Base-by-base conservation (phyloP, 1,284 basidiomycete genomes). In the Xanthoconium separans region DNA sequence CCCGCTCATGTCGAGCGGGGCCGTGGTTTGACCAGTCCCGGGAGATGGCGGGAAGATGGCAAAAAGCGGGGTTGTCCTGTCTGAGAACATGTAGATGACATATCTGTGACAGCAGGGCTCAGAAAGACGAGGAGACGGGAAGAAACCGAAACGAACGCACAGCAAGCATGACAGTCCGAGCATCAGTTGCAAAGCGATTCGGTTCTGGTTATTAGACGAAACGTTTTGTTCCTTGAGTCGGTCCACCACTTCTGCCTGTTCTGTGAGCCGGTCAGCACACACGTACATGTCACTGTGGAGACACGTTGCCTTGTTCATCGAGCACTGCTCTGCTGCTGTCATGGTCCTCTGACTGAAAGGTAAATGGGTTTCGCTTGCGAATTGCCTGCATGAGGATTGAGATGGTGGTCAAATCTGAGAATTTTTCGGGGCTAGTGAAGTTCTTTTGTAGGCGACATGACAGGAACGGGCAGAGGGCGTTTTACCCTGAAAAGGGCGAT, bases 161-260 rank as follows among this genome's bases (percentile, higher is more conserved):
- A 83, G 65, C 12, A 74, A 39, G 29, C 70, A 59, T 5, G 82
- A 82, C 22, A 79, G 60, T 0, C 65, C 65, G 20, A 83, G 65
- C 36, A 79, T 65, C 5, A 64, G 47, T 49, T 75, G 73, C 20
- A 79, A 48, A 18, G 69, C 64, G 15, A 71, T 42, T 22, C 72
- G 65, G 39, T 76, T 75, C 47, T 68, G 71, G 49, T 62, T 59
- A 60, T 76, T 77, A 1, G 75, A 75, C 9, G 62, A 59, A 0
- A 70, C 60, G 56, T 77, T 79, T 48, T 73, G 65, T 27, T 60
- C 61, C 47, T 73, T 75, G 40, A 85, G 65, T 8, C 47, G 57
- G 18, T 75, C 66, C 46, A 85, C 74, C 12, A 82, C 30, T 47
- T 76, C 75, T 50, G 82, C 76, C 62, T 85, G 83, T 62, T 85